phyloP scores from a whole-genome alignment of 1,284 basidiomycete species.

The Ceratobasidium sp. region DNA sequence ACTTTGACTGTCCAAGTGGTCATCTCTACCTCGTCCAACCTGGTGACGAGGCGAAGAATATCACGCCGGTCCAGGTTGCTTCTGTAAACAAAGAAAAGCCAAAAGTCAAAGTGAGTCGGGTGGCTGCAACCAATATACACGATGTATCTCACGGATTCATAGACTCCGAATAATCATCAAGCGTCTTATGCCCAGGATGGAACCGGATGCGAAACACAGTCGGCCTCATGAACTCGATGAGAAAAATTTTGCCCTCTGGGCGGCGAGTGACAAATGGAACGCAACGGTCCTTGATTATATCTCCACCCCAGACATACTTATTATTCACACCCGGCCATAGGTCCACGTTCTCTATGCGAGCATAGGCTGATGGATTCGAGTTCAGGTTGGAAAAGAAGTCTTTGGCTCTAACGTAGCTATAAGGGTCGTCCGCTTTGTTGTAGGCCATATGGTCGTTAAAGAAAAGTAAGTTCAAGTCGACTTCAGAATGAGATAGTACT shows the following conservation, averaged over 20 bases:
- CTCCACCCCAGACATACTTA: background rate
- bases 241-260: conserved; percentile 9
- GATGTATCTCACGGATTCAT: conserved; percentile 29
- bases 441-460: conserved; percentile 4
- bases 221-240: conserved; percentile 23
- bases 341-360: conserved; percentile 2
- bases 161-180: conserved; percentile 4
- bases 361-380: background rate
- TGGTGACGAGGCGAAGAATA: background rate
- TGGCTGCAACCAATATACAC: no score
- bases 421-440: conserved; percentile 9
- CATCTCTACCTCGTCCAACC: conserved; percentile 2
- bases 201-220: conserved; percentile 31
- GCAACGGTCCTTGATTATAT: background rate
- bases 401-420: conserved; percentile 18
- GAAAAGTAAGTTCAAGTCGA: no score
- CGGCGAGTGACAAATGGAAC: no score
- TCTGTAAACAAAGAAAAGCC: background rate
- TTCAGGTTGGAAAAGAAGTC: conserved; percentile 13
- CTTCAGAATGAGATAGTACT: no score
- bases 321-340: background rate
- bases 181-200: background rate
- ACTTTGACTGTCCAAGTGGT: conserved; percentile 9
- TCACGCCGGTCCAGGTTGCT: conserved; percentile 13
- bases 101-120: no score